phyloP scores from a whole-genome alignment of 371 early-diverging fungal genomes.

The Apophysomyces variabilis region DNA sequence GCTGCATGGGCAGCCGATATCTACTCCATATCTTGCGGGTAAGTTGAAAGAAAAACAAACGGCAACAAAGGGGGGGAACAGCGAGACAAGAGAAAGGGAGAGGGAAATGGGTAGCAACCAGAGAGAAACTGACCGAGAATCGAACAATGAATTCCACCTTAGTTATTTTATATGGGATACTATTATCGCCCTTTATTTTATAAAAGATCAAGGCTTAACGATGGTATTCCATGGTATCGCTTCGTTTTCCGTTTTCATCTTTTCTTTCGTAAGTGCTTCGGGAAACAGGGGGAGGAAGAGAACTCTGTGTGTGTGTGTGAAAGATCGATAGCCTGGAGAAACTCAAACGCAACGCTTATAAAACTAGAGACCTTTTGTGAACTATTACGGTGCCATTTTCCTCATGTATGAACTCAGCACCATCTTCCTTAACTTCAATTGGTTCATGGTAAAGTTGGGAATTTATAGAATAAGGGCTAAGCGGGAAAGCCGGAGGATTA shows the following conservation, averaged over 20 bases:
- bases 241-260: slow-evolving; percentile 77
- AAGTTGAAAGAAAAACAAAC: slow-evolving; percentile 23
- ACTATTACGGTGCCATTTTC: slow-evolving; percentile 87
- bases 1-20: slow-evolving; percentile 71
- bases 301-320: too few relatives aligned
- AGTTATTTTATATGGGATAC: slow-evolving; percentile 95
- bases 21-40: slow-evolving; percentile 86
- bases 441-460: slow-evolving; percentile 73
- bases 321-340: not conserved
- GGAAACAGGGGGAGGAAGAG: too few relatives aligned
- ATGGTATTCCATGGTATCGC: slow-evolving; percentile 87
- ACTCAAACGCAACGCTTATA: not conserved
- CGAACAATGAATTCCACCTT: not conserved
- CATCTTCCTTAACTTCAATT: slow-evolving; percentile 91
- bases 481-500: too few relatives aligned
- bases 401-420: slow-evolving; percentile 92
- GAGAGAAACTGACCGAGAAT: too few relatives aligned
- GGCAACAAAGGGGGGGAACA: not conserved
- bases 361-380: slow-evolving; percentile 77
- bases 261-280: slow-evolving; percentile 68
- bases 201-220: slow-evolving; percentile 73
- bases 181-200: slow-evolving; percentile 67
- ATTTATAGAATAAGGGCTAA: not conserved
- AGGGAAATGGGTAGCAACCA: not conserved
- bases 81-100: not conserved